These are phyloP conservation scores for Yamadazyma nakazawae DNA, from an alignment of 805 yeast species.

Conservation along the genomic window DNA sequence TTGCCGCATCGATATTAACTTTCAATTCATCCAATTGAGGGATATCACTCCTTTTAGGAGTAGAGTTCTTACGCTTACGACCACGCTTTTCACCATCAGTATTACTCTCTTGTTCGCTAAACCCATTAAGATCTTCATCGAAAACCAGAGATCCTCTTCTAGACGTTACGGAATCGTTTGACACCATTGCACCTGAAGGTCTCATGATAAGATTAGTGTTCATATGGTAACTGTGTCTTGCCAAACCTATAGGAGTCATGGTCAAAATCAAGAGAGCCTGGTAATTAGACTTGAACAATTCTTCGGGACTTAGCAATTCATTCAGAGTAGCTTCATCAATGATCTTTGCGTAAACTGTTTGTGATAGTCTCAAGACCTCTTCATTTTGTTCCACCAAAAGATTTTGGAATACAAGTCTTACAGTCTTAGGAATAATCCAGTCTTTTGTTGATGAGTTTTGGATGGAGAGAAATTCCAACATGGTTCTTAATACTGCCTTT, in stretches of 20 bases:
- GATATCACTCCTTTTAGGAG: constrained; percentile 26
- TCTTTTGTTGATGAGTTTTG: constrained; percentile 48
- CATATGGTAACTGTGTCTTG: constrained; percentile 86
- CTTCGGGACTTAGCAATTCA: constrained; percentile 42
- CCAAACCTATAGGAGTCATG: constrained; percentile 93
- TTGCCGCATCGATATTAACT: constrained; percentile 90
- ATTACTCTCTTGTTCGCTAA: not conserved
- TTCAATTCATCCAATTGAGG: constrained; percentile 56
- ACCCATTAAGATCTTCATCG: constrained; percentile 11
- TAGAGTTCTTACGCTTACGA: constrained; percentile 44
- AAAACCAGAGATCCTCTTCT: constrained; percentile 11
- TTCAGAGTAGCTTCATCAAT: constrained; percentile 42
- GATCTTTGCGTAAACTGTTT: constrained; percentile 55
- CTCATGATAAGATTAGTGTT: constrained; percentile 67
- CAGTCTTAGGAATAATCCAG: constrained; percentile 76
- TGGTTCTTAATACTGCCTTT: constrained; percentile 77
- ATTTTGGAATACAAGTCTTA: constrained; percentile 82
- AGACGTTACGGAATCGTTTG: not conserved
- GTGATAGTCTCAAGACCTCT: constrained; percentile 63
- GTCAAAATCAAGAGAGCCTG: constrained; percentile 61
- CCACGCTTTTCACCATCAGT: constrained; percentile 33
- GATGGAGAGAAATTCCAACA: constrained; percentile 68
- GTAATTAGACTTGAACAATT: constrained; percentile 53
- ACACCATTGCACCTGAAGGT: constrained; percentile 62
- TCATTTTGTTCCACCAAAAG: constrained; percentile 83